phyloP scores from a whole-genome alignment of 495 filamentous ascomycete species.

The Cryomyces antarcticus region DNA sequence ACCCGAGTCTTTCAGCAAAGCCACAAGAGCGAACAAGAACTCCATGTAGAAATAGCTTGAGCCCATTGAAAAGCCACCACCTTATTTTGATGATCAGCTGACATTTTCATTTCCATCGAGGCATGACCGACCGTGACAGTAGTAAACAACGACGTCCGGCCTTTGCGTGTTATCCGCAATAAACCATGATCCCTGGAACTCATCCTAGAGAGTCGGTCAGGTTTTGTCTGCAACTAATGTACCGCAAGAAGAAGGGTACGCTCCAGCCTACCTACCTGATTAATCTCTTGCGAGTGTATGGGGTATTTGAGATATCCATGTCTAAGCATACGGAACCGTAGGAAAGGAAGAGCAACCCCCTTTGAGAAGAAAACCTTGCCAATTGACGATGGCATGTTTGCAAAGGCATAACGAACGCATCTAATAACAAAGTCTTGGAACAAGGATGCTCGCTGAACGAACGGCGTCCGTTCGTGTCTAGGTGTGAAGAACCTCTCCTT shows the following conservation, averaged over 20 bases:
- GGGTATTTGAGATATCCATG: constrained; percentile 43
- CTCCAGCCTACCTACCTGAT: constrained; percentile 18
- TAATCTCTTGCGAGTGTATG: constrained; percentile 38
- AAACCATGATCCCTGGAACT: constrained; percentile 41
- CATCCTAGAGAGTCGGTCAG: constrained; percentile 6
- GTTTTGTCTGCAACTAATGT: neutral
- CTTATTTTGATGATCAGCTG: constrained; percentile 11
- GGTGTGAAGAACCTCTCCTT: constrained; percentile 32
- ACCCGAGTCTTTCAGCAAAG: constrained; percentile 32
- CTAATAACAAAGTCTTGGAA: constrained; percentile 59
- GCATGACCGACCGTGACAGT: constrained; percentile 39
- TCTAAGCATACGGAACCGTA: constrained; percentile 50
- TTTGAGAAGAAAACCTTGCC: constrained; percentile 61
- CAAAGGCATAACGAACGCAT: constrained; percentile 58
- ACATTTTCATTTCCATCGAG: no score
- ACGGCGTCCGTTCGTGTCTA: constrained; percentile 28
- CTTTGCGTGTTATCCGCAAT: constrained; percentile 25
- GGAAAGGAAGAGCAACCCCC: constrained; percentile 45
- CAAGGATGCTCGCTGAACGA: constrained; percentile 38
- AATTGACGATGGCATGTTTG: constrained; percentile 40
- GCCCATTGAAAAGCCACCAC: constrained; percentile 62
- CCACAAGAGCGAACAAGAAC: constrained; percentile 47
- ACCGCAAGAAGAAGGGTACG: neutral
- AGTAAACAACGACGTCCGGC: constrained; percentile 53
- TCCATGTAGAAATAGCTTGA: constrained; percentile 64